Conservation (phyloP, 164 flowering plant genomes). For the Nymphaea thermarum region DNA sequence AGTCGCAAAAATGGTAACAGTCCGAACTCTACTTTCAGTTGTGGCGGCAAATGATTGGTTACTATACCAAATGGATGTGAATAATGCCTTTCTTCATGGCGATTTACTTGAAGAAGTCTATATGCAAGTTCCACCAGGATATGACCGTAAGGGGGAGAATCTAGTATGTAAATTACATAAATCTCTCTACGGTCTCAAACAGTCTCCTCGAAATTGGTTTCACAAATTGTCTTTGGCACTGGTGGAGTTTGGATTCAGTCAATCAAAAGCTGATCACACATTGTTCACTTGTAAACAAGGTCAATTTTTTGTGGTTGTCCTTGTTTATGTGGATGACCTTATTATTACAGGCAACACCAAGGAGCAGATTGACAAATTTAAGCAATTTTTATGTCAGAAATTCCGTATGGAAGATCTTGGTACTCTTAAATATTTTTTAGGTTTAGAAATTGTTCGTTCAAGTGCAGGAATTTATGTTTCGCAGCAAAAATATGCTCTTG, state of each 20-base stretch:
- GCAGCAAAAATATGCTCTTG: background rate
- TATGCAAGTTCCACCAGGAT: background rate
- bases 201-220: slow-evolving; percentile 3
- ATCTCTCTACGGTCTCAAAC: background rate
- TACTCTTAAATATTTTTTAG: background rate
- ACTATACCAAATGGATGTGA: background rate
- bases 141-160: background rate
- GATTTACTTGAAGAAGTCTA: slow-evolving; percentile 4
- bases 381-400: background rate
- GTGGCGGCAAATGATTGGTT: background rate
- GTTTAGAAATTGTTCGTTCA: background rate
- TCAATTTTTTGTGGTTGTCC: background rate
- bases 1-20: background rate
- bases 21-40: background rate
- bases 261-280: background rate
- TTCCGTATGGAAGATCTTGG: background rate
- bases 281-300: background rate
- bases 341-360: background rate
- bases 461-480: background rate
- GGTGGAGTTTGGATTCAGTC: no score
- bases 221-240: background rate
- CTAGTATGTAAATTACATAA: background rate
- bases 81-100: slow-evolving; percentile 1
- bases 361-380: background rate
- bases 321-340: background rate